Base-by-base conservation (phyloP, 140 eudicot genomes). In the Anethum foeniculum region DNA sequence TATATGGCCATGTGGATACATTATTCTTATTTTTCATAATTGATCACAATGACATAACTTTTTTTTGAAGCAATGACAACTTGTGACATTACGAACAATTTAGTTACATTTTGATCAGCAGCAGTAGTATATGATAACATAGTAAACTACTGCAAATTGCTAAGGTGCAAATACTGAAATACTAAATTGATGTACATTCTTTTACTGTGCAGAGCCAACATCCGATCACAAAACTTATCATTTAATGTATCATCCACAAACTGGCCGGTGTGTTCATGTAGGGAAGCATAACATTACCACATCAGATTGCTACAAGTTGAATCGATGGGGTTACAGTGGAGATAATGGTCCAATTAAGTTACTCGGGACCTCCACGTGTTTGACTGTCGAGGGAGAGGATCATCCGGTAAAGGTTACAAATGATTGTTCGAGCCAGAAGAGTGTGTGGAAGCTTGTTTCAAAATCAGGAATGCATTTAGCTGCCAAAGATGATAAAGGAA, bases 201-300 rank as follows among this genome's bases (percentile, higher is more conserved):
- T 34, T 47, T 15, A 5, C n/a, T 2, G n/a, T 78, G 87, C 86
- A 83, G 82, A 81, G 28, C 82, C 51, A 6, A 80, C 39, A 64
- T 81, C 86, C 28, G 77, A 52, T 15, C 75, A 80, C 32, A 73
- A 79, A 58, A 85, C 81, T 46, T 78, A 83, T 43, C 81, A 83
- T 68, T 32, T 89, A 34, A 71, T 91, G 83, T 90, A 86, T 80
- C 97, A 90, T 73, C 97, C 92, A 28, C 84, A 84, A 77, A 89
- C 88, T 3, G 97, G 97, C 7, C 81, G 80, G 12, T 91, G 97
- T 80, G 86, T 86, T 28, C 69, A 84, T 34, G 79, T 82, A 23
- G 81, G 77, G 47, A 79, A 73, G 58, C 36, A 76, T 8, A 32
- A 54, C 48, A 75, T 91, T 32, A 52, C 71, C 15, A 79, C 86